phyloP scores from a whole-genome alignment of 176 grass and related monocot species.

The Zoysia japonica region DNA sequence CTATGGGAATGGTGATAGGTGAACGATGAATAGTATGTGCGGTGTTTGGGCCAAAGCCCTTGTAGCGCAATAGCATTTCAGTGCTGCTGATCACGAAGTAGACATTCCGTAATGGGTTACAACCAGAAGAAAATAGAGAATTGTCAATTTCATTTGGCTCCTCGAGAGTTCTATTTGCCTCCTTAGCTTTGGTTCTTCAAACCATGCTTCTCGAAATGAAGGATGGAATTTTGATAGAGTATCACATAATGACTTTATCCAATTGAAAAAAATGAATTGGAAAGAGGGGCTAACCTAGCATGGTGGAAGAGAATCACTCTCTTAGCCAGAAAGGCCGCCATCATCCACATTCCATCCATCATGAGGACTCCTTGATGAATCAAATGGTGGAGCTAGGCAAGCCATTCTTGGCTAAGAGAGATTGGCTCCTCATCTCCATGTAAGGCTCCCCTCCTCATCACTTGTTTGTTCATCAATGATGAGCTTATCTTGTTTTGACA shows the following conservation, averaged over 20 bases:
- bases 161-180: background rate
- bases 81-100: too few species aligned
- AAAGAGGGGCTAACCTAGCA: constrained; percentile 57
- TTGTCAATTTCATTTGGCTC: background rate
- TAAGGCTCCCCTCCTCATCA: constrained; percentile 42
- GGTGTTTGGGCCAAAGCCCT: too few species aligned
- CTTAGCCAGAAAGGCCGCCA: constrained; percentile 40
- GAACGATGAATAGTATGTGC: too few species aligned
- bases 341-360: constrained; percentile 43
- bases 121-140: background rate
- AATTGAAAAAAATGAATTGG: background rate
- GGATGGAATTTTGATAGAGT: background rate
- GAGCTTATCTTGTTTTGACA: constrained; percentile 10
- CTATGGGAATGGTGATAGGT: too few species aligned
- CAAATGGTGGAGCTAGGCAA: constrained; percentile 48
- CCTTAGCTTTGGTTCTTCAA: background rate
- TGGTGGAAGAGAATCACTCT: constrained; percentile 51
- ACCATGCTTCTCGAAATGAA: background rate
- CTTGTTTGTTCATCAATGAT: constrained; percentile 8
- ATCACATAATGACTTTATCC: background rate
- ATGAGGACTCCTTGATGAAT: constrained; percentile 10
- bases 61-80: too few species aligned
- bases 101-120: too few species aligned
- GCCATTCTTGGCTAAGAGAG: constrained; percentile 70
- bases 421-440: constrained; percentile 47